phyloP scores from a whole-genome alignment of 2,329 filamentous ascomycete species.

The Apiospora arundinis region DNA sequence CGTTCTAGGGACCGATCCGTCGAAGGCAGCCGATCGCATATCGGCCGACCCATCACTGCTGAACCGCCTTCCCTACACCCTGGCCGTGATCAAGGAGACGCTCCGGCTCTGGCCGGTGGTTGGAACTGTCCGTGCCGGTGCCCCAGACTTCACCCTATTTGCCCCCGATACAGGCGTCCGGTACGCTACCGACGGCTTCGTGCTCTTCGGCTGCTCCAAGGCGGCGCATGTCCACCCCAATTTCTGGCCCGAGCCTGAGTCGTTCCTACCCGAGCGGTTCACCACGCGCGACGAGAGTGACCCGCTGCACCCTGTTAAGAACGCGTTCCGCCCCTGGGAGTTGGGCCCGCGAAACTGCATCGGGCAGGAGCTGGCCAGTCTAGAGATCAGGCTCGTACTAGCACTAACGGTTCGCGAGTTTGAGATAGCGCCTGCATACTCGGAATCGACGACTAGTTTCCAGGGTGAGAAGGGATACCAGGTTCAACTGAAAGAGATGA shows the following conservation, averaged over 20 bases:
- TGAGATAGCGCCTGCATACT: constrained; percentile 50
- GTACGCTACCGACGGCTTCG: constrained; percentile 47
- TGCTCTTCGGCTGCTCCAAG: constrained; percentile 32
- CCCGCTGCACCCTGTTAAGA: constrained; percentile 33
- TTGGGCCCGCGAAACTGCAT: constrained; percentile 44
- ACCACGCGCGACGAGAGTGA: constrained; percentile 41
- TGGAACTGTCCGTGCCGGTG: constrained; percentile 47
- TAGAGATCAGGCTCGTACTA: constrained; percentile 58
- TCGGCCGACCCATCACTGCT: constrained; percentile 49
- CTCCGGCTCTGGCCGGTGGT: constrained; percentile 55
- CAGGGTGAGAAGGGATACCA: constrained; percentile 43
- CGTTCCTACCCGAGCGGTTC: constrained; percentile 53
- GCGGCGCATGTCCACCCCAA: constrained; percentile 40
- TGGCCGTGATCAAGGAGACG: constrained; percentile 58
- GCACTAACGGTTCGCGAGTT: constrained; percentile 56
- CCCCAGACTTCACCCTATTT: constrained; percentile 44
- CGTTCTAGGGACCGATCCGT: constrained; percentile 51
- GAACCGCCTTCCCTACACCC: constrained; percentile 57
- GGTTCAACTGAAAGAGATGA: constrained; percentile 24
- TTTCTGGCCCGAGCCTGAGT: constrained; percentile 56
- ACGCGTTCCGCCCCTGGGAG: constrained; percentile 46
- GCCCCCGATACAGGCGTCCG: constrained; percentile 49
- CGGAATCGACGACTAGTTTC: constrained; percentile 40
- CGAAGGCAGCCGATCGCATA: constrained; percentile 45
- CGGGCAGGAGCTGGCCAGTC: constrained; percentile 48